These are phyloP conservation scores for Lactarius trivialis DNA, from an alignment of 768 basidiomycete genomes.

Conservation along the genomic window DNA sequence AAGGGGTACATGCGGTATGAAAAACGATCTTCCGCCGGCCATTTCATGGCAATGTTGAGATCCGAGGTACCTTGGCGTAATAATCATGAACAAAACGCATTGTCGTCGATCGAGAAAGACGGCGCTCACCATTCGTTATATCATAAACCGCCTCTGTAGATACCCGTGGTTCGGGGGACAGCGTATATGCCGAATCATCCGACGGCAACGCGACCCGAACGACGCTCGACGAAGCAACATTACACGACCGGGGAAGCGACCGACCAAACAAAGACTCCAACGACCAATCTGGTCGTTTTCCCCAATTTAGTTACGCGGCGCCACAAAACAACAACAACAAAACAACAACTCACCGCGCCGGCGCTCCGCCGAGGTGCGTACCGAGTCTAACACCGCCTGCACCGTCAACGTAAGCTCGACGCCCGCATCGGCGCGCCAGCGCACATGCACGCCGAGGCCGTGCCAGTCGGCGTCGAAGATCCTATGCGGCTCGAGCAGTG, in stretches of 20 bases:
- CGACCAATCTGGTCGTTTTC: constrained; percentile 56
- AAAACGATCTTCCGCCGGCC: constrained; percentile 46
- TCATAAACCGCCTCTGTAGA: constrained; percentile 41
- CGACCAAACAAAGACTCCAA: constrained; percentile 63
- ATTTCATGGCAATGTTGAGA: constrained; percentile 51
- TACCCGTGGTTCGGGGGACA: constrained; percentile 47
- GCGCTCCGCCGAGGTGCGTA: constrained; percentile 44
- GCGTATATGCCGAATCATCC: constrained; percentile 33
- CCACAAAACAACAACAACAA: not conserved
- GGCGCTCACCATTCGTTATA: constrained; percentile 39
- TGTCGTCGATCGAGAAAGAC: not conserved
- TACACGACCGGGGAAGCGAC: constrained; percentile 56
- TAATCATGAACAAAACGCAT: constrained; percentile 16
- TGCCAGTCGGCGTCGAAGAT: constrained; percentile 93
- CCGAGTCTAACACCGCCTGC: constrained; percentile 75
- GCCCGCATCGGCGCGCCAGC: constrained; percentile 44
- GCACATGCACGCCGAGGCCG: constrained; percentile 74
- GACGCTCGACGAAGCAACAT: constrained; percentile 56
- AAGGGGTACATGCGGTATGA: constrained; percentile 42
- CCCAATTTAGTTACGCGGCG: constrained; percentile 14
- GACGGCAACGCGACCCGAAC: constrained; percentile 42
- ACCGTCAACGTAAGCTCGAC: constrained; percentile 62
- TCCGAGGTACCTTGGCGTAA: constrained; percentile 28
- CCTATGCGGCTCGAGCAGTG: constrained; percentile 74
- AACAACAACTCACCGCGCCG: constrained; percentile 45